Base-by-base conservation (phyloP, 2,329 filamentous ascomycete species). In the Diaporthe capsici region DNA sequence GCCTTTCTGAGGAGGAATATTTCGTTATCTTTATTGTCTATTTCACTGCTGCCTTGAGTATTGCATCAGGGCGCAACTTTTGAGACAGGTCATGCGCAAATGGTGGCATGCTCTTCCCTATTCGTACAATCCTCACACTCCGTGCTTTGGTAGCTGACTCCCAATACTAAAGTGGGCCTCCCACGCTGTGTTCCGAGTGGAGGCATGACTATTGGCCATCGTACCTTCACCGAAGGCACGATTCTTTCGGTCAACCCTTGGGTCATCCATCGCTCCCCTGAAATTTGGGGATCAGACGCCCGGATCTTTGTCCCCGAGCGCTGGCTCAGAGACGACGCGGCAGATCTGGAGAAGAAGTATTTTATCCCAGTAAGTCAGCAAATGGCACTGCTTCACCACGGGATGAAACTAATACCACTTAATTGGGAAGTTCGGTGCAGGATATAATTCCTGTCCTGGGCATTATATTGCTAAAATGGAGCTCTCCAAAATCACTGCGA, bases 141-240 rank as follows among this genome's bases (percentile, higher is more conserved):
- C 31, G 3, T 37, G 31, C 28, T 58, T 37, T 58, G 17, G 17
- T 22, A 20, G 39, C 39, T 65, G 25, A 65, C 25, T 65, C 2
- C 3, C 0, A 47, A 22, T 28, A 9, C 15, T 47, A 28, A 3
- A 65, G 39, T 82, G 74, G 78, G 79, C 9, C 76, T 83, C 60
- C 80, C 80, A n/a, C 78, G 83, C 7, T 75, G 79, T 28, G 81
- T 80, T 4, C 76, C 79, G 2, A 31, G 70, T 17, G 80, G 76
- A 7, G 82, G 83, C 9, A 49, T 81, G 22, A 77, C 67, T 9
- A 78, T 84, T 17, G 80, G 80, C 17, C 79, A 77, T 37, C 76
- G 79, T n/a, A 78, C 74, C 17, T 77, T 84, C 39, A 78, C 80
- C 0, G 77, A 78, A 31, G 80, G 82, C 1, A 84, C 81, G 2